Evolutionary conservation across 2,329 filamentous ascomycete species (phyloP), one percentile per base, ranked within the genome.

Genomic region (Ophiocordyceps polyrhachis-furcata): DNA sequence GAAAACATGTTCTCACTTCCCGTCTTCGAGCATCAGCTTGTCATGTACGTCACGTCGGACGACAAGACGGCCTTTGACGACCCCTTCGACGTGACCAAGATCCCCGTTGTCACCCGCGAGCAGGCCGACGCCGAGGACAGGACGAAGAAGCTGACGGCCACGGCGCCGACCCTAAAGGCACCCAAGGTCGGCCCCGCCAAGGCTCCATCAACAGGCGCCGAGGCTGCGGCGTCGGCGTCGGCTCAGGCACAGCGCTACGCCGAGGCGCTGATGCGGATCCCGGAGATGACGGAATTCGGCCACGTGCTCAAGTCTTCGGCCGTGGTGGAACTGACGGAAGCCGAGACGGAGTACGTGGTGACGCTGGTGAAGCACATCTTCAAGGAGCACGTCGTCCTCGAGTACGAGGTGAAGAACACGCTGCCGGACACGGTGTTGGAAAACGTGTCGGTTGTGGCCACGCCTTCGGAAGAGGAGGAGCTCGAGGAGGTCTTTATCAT

Each of bases 351-450:
- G 63, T 98, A 98, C 55, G 87, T 95, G 43, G 91, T 98, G 48
- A 79, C 75, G 32, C 80, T 91, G 20, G 76, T 95, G 63, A 98
- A 98, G 70, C 91, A 98, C 60, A 79, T 98, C 56, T 98, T 95
- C 79, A 93, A 93, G 67, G 85, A 94, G 60, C 85, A 96, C 58
- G 71, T 98, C 57, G 89, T 98, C 31, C 68, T 98, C 45, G 91
- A 98, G 59, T 98, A 91, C 62, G 85, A 96, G 59, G 79, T 98
- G 62, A 96, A 93, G 73, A 98, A 98, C 69, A 98, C 91, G 2
- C 72, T 98, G 12, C 81, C 85, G 13, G 85, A 88, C 49, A 93
- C 87, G 15, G 76, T 98, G 25, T 71, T 96, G 31, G 86, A 94
- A 59, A 85, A 93, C 49, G 86, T 93, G 15, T 86, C 84, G 0